A percentile compares a stretch with the other conserved stretches of the same genome.
phyloP scores from a whole-genome alignment of 495 filamentous ascomycete species.

The Podospora bellae-mahoneyi region DNA sequence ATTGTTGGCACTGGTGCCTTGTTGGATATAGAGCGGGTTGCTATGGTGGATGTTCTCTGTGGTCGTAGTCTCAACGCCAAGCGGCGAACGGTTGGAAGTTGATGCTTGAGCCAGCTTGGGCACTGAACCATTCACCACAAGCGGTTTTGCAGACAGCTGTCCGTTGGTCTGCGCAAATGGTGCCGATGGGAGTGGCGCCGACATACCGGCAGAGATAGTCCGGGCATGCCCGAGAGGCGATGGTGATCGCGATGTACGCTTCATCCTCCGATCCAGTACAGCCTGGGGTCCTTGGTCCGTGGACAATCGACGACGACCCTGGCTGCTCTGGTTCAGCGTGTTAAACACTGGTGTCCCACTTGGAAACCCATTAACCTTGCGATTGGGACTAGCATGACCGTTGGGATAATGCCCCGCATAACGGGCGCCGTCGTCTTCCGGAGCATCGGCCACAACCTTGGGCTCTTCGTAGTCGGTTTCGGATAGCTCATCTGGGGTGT shows the following conservation, averaged over 20 bases:
- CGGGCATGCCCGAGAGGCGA: constrained; percentile 50
- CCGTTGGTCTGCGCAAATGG: constrained; percentile 34
- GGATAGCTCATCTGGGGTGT: constrained; percentile 46
- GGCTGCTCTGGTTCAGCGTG: constrained; percentile 37
- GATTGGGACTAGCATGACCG: constrained; percentile 32
- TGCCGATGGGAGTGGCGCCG: constrained; percentile 35
- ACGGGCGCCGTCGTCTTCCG: constrained; percentile 39
- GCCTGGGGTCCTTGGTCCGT: constrained; percentile 50
- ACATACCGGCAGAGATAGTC: constrained; percentile 43
- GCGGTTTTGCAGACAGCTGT: constrained; percentile 35
- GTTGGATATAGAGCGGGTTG: constrained; percentile 42
- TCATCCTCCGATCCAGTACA: constrained; percentile 49
- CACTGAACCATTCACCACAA: constrained; percentile 48
- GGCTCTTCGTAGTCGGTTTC: constrained; percentile 39
- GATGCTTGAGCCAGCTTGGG: constrained; percentile 27
- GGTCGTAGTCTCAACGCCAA: constrained; percentile 25
- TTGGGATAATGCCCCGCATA: constrained; percentile 44
- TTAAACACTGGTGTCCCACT: constrained; percentile 44
- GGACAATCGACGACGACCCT: constrained; percentile 43
- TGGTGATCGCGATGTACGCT: constrained; percentile 52
- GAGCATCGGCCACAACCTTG: constrained; percentile 35
- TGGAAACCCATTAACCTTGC: constrained; percentile 33
- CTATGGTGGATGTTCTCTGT: constrained; percentile 29
- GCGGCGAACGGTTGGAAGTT: constrained; percentile 18
- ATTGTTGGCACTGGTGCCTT: constrained; percentile 27